Conservation (phyloP, 2,329 filamentous ascomycete species). For the Dactylellina leptospora region DNA sequence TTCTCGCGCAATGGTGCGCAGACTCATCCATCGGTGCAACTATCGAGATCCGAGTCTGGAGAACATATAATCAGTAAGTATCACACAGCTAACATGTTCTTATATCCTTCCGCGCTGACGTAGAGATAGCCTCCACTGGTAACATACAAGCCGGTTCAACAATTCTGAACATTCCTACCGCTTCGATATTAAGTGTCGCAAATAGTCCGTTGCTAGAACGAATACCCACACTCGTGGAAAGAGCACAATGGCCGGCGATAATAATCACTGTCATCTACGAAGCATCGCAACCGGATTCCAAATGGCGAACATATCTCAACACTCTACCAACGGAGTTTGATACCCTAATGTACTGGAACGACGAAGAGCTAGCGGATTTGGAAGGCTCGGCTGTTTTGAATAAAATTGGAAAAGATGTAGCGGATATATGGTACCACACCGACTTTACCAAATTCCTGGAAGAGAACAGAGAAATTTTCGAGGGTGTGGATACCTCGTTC, state of each 20-base stretch:
- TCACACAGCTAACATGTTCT: neutral
- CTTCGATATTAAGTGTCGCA: conserved; percentile 17
- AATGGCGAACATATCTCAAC: conserved; percentile 80
- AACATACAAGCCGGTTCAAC: conserved; percentile 17
- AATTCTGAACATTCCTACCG: conserved; percentile 22
- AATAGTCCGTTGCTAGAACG: conserved; percentile 20
- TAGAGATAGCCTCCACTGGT: conserved; percentile 3
- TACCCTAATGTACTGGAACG: conserved; percentile 89
- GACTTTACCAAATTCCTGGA: conserved; percentile 67
- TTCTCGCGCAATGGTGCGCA: conserved; percentile 26
- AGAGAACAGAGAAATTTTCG: conserved; percentile 61
- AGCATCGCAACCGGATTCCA: conserved; percentile 68
- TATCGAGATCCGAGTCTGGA: conserved; percentile 9
- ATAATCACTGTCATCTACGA: conserved; percentile 87
- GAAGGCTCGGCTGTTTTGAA: conserved; percentile 78
- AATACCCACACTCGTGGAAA: conserved; percentile 11
- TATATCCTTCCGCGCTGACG: neutral
- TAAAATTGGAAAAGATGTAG: conserved; percentile 78
- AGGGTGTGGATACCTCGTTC: conserved; percentile 64
- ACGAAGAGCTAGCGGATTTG: conserved; percentile 73
- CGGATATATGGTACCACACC: conserved; percentile 64
- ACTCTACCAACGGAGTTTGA: conserved; percentile 77
- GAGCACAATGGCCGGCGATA: conserved; percentile 61
- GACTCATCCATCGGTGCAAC: conserved; percentile 21
- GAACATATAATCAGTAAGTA: conserved; percentile 16